phyloP scores from a whole-genome alignment of 2,329 filamentous ascomycete genomes.

The Akanthomyces lecanii region DNA sequence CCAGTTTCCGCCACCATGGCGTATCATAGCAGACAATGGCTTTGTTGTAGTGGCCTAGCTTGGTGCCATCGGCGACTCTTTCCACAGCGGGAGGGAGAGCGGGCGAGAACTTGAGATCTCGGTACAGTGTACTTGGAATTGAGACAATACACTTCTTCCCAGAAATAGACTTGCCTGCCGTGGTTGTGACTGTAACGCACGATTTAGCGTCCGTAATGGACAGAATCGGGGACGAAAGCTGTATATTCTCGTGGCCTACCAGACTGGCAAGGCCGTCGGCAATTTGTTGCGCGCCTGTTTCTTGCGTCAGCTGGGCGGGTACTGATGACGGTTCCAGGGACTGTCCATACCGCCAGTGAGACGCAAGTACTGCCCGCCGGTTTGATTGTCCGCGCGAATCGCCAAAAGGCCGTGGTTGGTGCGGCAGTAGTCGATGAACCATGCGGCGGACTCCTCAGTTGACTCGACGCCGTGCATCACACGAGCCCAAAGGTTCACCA shows the following conservation, averaged over 20 bases:
- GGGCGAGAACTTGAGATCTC: background rate
- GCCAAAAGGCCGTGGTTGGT: conserved; percentile 31
- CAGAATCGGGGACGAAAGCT: too few relatives aligned
- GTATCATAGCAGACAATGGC: conserved; percentile 29
- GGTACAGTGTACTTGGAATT: background rate
- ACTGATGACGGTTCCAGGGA: too few relatives aligned
- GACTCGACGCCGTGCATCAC: conserved; percentile 37
- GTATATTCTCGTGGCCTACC: too few relatives aligned
- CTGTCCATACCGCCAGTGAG: background rate
- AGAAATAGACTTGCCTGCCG: too few relatives aligned
- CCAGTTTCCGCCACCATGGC: conserved; percentile 34
- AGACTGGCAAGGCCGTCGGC: too few relatives aligned
- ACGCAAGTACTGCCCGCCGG: conserved; percentile 31
- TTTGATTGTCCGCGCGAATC: conserved; percentile 32
- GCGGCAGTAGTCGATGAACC: conserved; percentile 37
- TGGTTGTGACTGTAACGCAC: too few relatives aligned
- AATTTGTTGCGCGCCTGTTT: too few relatives aligned
- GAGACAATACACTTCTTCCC: too few relatives aligned
- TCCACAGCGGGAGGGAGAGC: conserved; percentile 27
- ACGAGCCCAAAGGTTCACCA: conserved; percentile 34
- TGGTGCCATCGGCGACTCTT: conserved; percentile 31
- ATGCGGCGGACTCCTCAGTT: conserved; percentile 32
- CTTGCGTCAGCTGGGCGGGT: too few relatives aligned
- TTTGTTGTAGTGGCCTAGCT: conserved; percentile 44
- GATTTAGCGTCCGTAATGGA: too few relatives aligned